Percentiles rank a stretch among this genome's conserved stretches.
Evolutionary conservation across 306 rosid species (phyloP).

Genomic region (Albizia julibrissin): DNA sequence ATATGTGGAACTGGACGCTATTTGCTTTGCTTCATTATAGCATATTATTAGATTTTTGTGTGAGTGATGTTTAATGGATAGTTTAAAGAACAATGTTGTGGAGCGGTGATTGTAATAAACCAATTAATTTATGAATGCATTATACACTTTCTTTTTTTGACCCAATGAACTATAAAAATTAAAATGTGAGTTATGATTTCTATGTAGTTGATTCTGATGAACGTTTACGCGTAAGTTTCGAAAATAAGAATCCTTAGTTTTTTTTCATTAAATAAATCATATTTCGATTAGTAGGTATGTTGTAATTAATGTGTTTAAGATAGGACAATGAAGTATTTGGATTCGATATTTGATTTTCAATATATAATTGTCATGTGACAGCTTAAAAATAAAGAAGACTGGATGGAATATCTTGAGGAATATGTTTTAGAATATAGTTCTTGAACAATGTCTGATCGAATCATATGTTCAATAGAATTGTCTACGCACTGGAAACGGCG

Average conservation of each 20-base stretch:
- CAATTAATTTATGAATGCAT: neutral
- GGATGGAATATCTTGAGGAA: neutral
- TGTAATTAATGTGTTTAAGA: neutral
- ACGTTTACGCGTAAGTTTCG: neutral
- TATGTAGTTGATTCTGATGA: neutral
- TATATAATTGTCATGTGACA: neutral
- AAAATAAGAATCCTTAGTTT: neutral
- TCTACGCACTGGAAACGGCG: neutral
- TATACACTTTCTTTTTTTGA: neutral
- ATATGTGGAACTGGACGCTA: constrained; percentile 23
- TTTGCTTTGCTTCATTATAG: constrained; percentile 6
- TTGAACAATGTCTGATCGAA: neutral
- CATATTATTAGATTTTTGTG: constrained; percentile 27
- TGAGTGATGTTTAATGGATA: constrained; percentile 4
- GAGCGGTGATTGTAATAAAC: constrained; percentile 29
- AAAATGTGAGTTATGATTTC: neutral
- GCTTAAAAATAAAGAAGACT: neutral
- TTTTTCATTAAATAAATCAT: neutral
- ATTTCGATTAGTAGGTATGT: neutral
- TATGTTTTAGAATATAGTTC: neutral
- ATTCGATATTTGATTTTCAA: neutral
- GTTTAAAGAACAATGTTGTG: constrained; percentile 30
- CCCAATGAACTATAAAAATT: neutral
- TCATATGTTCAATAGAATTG: neutral
- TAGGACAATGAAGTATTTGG: neutral